Evolutionary conservation across 73 alveolate species (phyloP), one percentile per base, ranked within the genome.

Genomic region (Paramecium sexaurelia): DNA sequence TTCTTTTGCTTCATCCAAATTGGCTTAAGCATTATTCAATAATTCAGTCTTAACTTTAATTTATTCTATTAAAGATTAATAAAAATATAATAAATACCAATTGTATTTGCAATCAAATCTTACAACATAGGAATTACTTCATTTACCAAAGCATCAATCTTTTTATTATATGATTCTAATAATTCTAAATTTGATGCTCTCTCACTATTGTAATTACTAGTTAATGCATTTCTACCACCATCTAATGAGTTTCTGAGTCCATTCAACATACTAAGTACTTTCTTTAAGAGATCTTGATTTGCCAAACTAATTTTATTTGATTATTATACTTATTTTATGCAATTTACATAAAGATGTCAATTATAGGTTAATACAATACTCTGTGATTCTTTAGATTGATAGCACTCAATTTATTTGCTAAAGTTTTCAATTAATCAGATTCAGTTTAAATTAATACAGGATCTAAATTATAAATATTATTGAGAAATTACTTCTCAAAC

Each of bases 221-320:
- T 78, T 43, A 78, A 78, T 39, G 90, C 68, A 78, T 22, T 45
- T 78, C 90, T 78, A 5, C 90, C 90, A 41, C 75, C 90, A 78
- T 78, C 90, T 24, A 78, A 33, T 22, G 90, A 29, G 27, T 78
- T 41, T 78, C 90, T 78, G 8, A 78, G 55, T 22, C 32, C 40
- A 29, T 78, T 29, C 19, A 78, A 43, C 68, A 39, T 78, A 20
- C 15, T 26, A 3, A 78, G 13, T 27, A 78, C 90, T 26, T 78
- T 78, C 35, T 78, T 78, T 6, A 78, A 17, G 5, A 78, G 40
- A 24, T 78, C 90, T 78, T 78, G 13, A 78, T 78, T 39, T 6
- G 90, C 71, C 55, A 78, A 78, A 29, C 83, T 61, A 61, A 29
- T 11, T 26, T 2, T 1, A 29, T 29, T 10, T 61, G 5, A 26